These are phyloP conservation scores for Diaporthe velutina DNA, from an alignment of 2,329 filamentous ascomycete genomes.

Conservation along the genomic window DNA sequence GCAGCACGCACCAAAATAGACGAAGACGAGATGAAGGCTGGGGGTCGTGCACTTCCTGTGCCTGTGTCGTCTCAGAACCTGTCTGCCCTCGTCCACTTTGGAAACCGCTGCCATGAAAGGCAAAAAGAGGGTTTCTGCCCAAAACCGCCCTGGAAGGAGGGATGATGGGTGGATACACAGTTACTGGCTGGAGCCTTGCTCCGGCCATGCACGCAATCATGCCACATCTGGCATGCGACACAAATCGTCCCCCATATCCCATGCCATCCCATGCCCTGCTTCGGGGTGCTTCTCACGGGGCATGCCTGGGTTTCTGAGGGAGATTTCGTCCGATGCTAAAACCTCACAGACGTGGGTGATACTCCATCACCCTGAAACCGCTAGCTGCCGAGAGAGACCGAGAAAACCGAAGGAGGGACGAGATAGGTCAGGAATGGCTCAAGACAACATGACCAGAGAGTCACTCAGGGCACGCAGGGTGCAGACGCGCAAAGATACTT, in stretches of 20 bases:
- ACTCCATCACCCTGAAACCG: conserved; percentile 38
- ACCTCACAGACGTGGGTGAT: conserved; percentile 20
- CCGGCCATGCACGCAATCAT: conserved; percentile 16
- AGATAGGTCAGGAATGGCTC: neutral
- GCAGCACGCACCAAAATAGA: conserved; percentile 17
- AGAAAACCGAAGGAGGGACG: neutral
- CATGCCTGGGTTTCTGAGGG: conserved; percentile 29
- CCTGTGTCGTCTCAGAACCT: conserved; percentile 13
- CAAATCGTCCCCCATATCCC: neutral
- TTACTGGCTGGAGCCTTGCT: neutral
- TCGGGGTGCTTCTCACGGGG: neutral
- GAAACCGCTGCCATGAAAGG: conserved; percentile 11
- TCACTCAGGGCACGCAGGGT: neutral
- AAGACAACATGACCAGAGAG: neutral
- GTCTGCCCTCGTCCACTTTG: neutral
- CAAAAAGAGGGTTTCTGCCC: conserved; percentile 30
- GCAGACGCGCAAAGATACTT: conserved; percentile 19
- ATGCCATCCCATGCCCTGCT: conserved; percentile 17
- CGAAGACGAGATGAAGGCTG: conserved; percentile 22
- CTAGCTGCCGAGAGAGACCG: conserved; percentile 29
- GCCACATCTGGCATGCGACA: conserved; percentile 23
- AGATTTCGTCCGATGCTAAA: conserved; percentile 30
- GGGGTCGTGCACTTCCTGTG: conserved; percentile 11
- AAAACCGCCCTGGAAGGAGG: conserved; percentile 7
- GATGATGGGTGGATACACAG: neutral